Evolutionary conservation across 2,329 filamentous ascomycete genomes (phyloP).

Genomic region (Fusarium paranaense): DNA sequence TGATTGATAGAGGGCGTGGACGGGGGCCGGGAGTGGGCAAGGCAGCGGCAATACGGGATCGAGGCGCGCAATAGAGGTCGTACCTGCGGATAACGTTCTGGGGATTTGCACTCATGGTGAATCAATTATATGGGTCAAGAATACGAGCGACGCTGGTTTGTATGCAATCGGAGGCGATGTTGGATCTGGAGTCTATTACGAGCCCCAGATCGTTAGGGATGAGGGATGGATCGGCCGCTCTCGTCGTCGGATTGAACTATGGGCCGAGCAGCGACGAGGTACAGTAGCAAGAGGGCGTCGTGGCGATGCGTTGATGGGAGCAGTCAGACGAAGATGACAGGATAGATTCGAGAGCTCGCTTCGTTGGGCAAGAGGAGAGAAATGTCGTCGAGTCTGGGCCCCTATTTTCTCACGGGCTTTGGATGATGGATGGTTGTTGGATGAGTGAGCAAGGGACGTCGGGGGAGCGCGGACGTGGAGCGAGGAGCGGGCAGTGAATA

Average conservation of each 20-base stretch:
- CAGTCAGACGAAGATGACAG: conserved; percentile 10
- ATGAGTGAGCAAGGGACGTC: conserved; percentile 40
- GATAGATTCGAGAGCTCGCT: conserved; percentile 9
- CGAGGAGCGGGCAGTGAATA: conserved; percentile 36
- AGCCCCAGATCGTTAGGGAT: conserved; percentile 35
- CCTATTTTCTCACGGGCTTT: conserved; percentile 39
- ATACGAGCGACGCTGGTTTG: conserved; percentile 18
- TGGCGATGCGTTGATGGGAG: conserved; percentile 25
- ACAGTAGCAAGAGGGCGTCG: conserved; percentile 26
- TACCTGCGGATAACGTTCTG: conserved; percentile 76
- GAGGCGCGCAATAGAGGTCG: conserved; percentile 42
- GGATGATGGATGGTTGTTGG: conserved; percentile 29
- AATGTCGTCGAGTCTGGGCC: conserved; percentile 34
- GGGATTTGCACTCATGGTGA: conserved; percentile 58
- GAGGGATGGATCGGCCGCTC: conserved; percentile 9
- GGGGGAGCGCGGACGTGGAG: conserved; percentile 36
- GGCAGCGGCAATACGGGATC: conserved; percentile 5
- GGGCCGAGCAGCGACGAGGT: conserved; percentile 21
- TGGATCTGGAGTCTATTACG: conserved; percentile 36
- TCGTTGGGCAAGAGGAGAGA: conserved; percentile 4
- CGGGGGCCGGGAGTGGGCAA: background rate
- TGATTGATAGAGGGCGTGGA: background rate
- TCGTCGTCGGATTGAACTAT: conserved; percentile 30
- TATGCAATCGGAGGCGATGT: conserved; percentile 15
- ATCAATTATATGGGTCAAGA: conserved; percentile 27